phyloP scores from a whole-genome alignment of 306 rosid genomes.

The Quercus aquifolioides region DNA sequence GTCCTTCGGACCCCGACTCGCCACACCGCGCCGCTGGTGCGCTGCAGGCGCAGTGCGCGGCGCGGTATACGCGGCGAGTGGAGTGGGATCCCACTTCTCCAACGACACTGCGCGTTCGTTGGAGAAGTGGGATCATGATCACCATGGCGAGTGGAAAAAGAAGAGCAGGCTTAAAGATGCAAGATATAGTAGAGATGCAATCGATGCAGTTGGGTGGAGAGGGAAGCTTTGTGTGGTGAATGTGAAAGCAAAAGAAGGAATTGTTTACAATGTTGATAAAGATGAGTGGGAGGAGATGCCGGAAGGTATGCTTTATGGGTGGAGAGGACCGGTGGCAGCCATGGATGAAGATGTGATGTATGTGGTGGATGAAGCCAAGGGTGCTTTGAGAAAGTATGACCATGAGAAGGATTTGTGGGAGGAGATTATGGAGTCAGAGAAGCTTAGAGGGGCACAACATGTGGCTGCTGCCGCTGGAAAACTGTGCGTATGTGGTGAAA shows the following conservation, averaged over 20 bases:
- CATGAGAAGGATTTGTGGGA: conserved; percentile 53
- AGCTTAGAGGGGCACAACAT: conserved; percentile 63
- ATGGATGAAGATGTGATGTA: conserved; percentile 73
- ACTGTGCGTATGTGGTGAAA: conserved; percentile 40
- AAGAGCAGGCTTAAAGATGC: conserved; percentile 43
- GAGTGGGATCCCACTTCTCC: conserved; percentile 69
- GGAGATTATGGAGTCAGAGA: conserved; percentile 31
- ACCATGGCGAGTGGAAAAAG: conserved; percentile 41
- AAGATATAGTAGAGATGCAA: conserved; percentile 72
- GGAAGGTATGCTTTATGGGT: conserved; percentile 69
- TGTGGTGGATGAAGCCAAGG: conserved; percentile 61
- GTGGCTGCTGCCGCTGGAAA: conserved; percentile 53
- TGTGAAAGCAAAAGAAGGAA: conserved; percentile 66
- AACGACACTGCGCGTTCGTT: conserved; percentile 44
- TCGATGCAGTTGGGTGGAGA: conserved; percentile 83
- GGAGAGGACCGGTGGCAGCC: conserved; percentile 80
- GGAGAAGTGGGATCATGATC: conserved; percentile 42
- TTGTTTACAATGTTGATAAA: conserved; percentile 43
- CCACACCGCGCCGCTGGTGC: conserved; percentile 80
- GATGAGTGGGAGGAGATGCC: conserved; percentile 74
- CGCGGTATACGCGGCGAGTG: conserved; percentile 65
- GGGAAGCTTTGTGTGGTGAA: conserved; percentile 79
- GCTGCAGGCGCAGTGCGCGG: conserved; percentile 37
- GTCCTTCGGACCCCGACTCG: conserved; percentile 48
- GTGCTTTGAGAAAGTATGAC: conserved; percentile 43